Base-by-base conservation (phyloP, 2,329 filamentous ascomycete species). In the Paradendryphiella salina region DNA sequence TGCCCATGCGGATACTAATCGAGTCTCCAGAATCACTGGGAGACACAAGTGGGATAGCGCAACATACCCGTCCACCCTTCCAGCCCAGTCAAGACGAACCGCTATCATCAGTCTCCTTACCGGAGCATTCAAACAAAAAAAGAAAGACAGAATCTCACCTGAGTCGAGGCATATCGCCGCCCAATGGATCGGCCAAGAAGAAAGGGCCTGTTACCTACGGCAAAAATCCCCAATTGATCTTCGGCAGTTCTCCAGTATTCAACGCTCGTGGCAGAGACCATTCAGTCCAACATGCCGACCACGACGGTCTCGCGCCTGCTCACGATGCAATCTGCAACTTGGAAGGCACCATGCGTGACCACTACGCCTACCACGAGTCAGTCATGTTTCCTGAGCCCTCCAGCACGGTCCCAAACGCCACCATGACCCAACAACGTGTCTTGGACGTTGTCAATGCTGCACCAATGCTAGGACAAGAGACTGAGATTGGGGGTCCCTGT, bases 391-490 rank as follows among this genome's bases (percentile, higher is more conserved):
- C 63, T 38, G 71, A 75, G 23, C 64, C 66, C 32, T 76, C 75
- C 11, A 77, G 71, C 51, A 79, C 76, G 0, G 57, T 76, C 11
- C 71, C 72, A 3, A 73, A 76, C 50, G 74, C 71, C 28, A 74
- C 72, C 26, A 67, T 71, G 9, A 75, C 71, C 14, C 73, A 76
- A 52, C 67, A 73, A 54, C 64, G 67, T n/a, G 55, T 78, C 41
- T 42, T 77, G 20, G 71, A 74, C 29, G 65, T 67, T 29, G 67
- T 72, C 14, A 50, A 58, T 37, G 61, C 57, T 17, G 64, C 69
- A 23, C 54, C 23, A 5, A 65, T 66, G 23, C 54, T 66, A 13
- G 66, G 61, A 13, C 40, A 70, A 26, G 60, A 61, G 4, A 28
- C 49, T 6, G 60, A 64, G 14, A 13, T 10, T 28, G 45, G 56